Evolutionary conservation across 148 eudicot species (phyloP), one percentile per base, ranked within the genome.

Genomic region (Agrostemma githago): DNA sequence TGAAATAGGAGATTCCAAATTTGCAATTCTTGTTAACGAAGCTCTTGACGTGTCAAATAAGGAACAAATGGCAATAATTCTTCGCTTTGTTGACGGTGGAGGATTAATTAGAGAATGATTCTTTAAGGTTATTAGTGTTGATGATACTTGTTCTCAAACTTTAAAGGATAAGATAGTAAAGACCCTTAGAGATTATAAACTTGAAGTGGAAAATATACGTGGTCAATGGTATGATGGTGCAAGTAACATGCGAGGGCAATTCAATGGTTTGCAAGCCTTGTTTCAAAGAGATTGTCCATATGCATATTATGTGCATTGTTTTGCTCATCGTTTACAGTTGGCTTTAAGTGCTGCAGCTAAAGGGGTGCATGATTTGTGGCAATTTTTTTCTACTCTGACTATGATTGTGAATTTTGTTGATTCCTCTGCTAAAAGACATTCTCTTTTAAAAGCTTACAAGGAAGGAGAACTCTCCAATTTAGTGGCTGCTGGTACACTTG

Each of bases 1-100:
- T 42, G 44, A 42, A 42, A 42, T 42, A 42, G 44, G 44, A 6
- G 44, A 42, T 42, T 42, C 4, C 6, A 42, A 42, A 42, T 42
- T 42, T 42, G 6, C 44, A 42, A 42, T 42, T 6, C 44, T 42
- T 42, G 44, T 42, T 42, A 6, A 42, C 44, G 44, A 42, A 42
- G 44, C 44, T 42, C 44, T 42, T 0, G 85, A 72, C 56, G 56
- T 12, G 16, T 82, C 82, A 42, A 16, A 72, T n/a, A n/a, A n/a
- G n/a, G n/a, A n/a, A n/a, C n/a, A n/a, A n/a, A n/a, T n/a, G n/a
- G n/a, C n/a, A n/a, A 79, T 11, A 81, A 53, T 16, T 78, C 75
- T 53, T 71, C 75, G 65, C 75, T 75, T 56, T 79, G 19, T 40
- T 75, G 21, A 57, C 71, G 65, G n/a, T 78, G 4, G 66, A 72